Evolutionary conservation across 2,329 filamentous ascomycete genomes (phyloP), one percentile per base, ranked within the genome.

Genomic region (Juglanconis oblonga): DNA sequence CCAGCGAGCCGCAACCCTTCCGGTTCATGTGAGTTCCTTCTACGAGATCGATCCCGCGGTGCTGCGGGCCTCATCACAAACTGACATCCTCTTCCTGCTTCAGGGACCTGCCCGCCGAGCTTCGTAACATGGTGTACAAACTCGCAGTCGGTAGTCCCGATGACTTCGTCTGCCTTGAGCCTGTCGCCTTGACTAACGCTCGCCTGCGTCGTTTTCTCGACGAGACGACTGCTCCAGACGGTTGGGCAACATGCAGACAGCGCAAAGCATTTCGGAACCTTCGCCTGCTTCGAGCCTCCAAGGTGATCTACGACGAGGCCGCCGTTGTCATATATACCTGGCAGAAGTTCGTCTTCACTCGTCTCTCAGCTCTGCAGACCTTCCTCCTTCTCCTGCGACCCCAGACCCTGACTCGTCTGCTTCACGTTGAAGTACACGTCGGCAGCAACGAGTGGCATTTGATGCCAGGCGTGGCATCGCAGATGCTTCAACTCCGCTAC

Each of bases 311-410:
- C 17, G 11, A 31, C 2, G 53, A 55, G 42, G 32, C 53, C 1
- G 17, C 44, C 9, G 14, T 6, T 11, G 3, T 55, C 5, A 2
- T 55, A 9, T 55, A 55, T 5, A 48, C 17, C 4, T 8, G 38
- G 44, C 53, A 55, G 17, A 49, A 13, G n/a, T 55, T 55, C 42
- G 1, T 5, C 1, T 55, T 55, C 42, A 11, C 35, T n/a, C 32
- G 44, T 5, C 42, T 40, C n/a, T 24, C 32, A 31, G 10, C 53
- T 31, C 44, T 55, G 10, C 42, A 55, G 44, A 49, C 33, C 2
- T 55, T 55, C 44, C 53, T 55, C 11, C 53, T 55, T n/a, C 32
- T 13, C 32, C 24, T 48, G 13, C 44, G 53, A 7, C 53, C 53
- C 10, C 14, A 55, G 11, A 38, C 53, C 13, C 32, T 38, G 42